Base-by-base conservation (phyloP, 2,329 filamentous ascomycete genomes). In the Pochonia chlamydosporia region DNA sequence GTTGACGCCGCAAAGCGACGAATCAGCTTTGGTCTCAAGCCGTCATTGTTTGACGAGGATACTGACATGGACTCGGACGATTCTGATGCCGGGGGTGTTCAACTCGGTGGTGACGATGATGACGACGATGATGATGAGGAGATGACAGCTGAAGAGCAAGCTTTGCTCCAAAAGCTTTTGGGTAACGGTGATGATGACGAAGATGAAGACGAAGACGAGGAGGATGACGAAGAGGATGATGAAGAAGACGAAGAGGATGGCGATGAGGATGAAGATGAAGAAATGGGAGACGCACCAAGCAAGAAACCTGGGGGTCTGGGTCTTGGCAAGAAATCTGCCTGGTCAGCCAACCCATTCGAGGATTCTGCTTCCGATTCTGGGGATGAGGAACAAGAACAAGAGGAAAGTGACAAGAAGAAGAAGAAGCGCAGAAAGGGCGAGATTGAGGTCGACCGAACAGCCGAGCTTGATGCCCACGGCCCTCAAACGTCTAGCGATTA, bases 401-500 rank as follows among this genome's bases (percentile, higher is more conserved):
- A 21, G 7, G 24, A 47, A 18, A 33, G 25, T 16, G 43, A 50
- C 65, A 55, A 67, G 33, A 75, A 75, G 60, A 74, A 64, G 57
- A 89, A 84, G 71, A 92, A 89, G 72, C 77, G 78, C 53, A 83
- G 81, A 63, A 89, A 86, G 70, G 74, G 83, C 2, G 84, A 87
- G 59, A 87, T 91, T 59, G 84, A 92, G 57, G 78, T 93, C 44
- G 95, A 99, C 63, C 83, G 83, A 54, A 99, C 92, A 4, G 93
- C 87, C n/a, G 88, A 96, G 57, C 80, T 99, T 10, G 90, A 96
- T 63, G 82, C 80, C 40, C 82, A 91, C 56, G 92, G 92, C 0
- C 93, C 93, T 2, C 90, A 95, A 63, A 92, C 89, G 1, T 80
- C 88, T 14, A 88, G 87, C 52, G 95, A 99, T 67, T 99, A 90